These are phyloP conservation scores for Xerocomellus dryophilus DNA, from an alignment of 768 basidiomycete species.

Conservation along the genomic window DNA sequence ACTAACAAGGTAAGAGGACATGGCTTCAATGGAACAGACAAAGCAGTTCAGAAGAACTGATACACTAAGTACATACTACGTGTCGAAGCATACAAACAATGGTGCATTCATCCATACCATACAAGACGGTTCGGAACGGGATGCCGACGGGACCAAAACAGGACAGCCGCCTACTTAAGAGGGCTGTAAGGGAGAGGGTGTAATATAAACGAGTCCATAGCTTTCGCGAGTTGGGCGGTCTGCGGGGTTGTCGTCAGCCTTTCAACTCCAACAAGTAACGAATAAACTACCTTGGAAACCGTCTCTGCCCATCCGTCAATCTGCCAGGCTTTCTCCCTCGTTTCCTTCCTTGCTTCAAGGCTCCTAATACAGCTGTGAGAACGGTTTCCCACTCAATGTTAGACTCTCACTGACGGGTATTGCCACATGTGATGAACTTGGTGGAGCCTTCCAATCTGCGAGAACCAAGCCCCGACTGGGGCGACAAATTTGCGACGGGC, in stretches of 20 bases:
- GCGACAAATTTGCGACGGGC: slow-evolving; percentile 84
- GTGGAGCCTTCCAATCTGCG: slow-evolving; percentile 78
- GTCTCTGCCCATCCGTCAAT: slow-evolving; percentile 95
- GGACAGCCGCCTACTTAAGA: slow-evolving; percentile 52
- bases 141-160: not conserved
- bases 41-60: not conserved
- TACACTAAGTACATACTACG: not conserved
- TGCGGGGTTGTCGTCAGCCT: slow-evolving; percentile 32
- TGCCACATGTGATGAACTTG: slow-evolving; percentile 98
- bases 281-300: slow-evolving; percentile 68
- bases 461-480: slow-evolving; percentile 91
- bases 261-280: slow-evolving; percentile 12
- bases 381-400: slow-evolving; percentile 1
- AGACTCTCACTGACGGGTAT: slow-evolving; percentile 64
- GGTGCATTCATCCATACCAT: not conserved
- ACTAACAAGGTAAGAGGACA: too few species aligned
- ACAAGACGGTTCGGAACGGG: not conserved
- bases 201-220: slow-evolving; percentile 87
- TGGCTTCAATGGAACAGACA: not conserved
- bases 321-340: slow-evolving; percentile 88
- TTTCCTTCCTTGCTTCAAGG: slow-evolving; percentile 77
- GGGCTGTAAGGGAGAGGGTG: slow-evolving; percentile 80
- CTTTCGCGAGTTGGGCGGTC: slow-evolving; percentile 84
- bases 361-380: slow-evolving; percentile 41
- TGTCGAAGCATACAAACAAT: not conserved